Evolutionary conservation across 176 grass and related monocot species (phyloP).

Genomic region (Aegilops tauschii): DNA sequence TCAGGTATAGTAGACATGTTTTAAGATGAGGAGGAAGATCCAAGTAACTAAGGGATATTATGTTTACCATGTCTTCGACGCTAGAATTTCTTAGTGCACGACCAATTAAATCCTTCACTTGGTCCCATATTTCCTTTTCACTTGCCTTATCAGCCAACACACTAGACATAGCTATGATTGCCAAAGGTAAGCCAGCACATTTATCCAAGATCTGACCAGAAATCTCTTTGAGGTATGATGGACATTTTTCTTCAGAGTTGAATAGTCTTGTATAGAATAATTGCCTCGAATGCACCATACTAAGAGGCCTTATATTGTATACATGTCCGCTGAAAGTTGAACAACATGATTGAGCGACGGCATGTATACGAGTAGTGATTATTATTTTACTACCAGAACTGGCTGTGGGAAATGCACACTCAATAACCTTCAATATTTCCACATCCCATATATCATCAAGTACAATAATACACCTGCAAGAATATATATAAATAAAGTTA

Average conservation of each 20-base stretch:
- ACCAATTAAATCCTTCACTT: background rate
- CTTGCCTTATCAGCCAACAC: background rate
- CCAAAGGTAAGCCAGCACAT: background rate
- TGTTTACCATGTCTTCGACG: background rate
- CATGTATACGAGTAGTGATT: background rate
- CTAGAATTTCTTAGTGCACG: background rate
- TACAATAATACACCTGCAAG: background rate
- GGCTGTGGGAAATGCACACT: background rate
- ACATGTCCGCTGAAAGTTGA: background rate
- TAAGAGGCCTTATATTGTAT: background rate
- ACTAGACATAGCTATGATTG: background rate
- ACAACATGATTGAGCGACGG: background rate
- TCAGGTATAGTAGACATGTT: slow-evolving; percentile 29
- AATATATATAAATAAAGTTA: background rate
- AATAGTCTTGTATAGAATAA: background rate
- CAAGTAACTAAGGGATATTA: slow-evolving; percentile 18
- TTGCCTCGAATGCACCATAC: background rate
- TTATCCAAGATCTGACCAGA: background rate
- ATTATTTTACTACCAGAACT: background rate
- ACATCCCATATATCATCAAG: background rate
- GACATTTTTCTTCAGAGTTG: background rate
- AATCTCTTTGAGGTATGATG: background rate
- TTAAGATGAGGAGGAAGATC: slow-evolving; percentile 29
- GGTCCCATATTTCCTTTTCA: background rate
- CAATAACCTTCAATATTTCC: background rate